A percentile compares a stretch with the other conserved stretches of the same genome.
phyloP scores from a whole-genome alignment of 345 rosid genomes.

The Sisymbrium altissimum region DNA sequence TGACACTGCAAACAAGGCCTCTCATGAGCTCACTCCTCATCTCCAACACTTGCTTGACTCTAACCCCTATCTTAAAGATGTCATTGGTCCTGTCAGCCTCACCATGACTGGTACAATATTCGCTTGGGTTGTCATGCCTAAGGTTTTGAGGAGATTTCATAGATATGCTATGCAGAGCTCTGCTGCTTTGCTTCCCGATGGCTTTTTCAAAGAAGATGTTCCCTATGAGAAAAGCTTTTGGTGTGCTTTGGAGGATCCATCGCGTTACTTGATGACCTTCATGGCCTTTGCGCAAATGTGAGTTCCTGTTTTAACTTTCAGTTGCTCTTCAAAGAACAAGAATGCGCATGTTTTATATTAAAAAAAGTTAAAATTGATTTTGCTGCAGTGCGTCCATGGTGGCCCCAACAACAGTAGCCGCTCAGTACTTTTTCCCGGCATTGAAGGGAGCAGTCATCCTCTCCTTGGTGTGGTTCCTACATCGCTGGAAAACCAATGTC shows the following conservation, averaged over 20 bases:
- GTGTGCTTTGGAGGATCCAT: constrained; percentile 92
- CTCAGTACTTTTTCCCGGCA: constrained; percentile 61
- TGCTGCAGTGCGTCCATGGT: constrained; percentile 66
- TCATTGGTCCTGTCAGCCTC: constrained; percentile 54
- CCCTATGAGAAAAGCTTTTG: constrained; percentile 81
- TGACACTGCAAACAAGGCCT: constrained; percentile 54
- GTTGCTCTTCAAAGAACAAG: too few relatives aligned
- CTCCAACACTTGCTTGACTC: constrained; percentile 57
- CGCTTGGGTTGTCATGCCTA: constrained; percentile 93
- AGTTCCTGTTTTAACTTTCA: constrained; percentile 13
- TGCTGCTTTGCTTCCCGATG: constrained; percentile 46
- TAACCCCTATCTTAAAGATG: constrained; percentile 60
- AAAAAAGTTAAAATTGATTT: not conserved
- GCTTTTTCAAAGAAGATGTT: constrained; percentile 38
- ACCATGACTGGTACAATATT: constrained; percentile 57
- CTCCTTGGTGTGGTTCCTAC: constrained; percentile 82
- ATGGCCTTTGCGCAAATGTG: constrained; percentile 82
- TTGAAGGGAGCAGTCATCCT: constrained; percentile 77
- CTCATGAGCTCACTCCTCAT: constrained; percentile 56
- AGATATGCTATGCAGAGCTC: constrained; percentile 53
- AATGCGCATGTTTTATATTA: not conserved
- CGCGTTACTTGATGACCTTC: constrained; percentile 74
- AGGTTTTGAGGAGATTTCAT: constrained; percentile 67
- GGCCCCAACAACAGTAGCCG: constrained; percentile 79
- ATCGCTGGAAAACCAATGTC: constrained; percentile 80